A percentile compares a stretch with the other conserved stretches of the same genome.
Conservation (phyloP, 177 flowering plant genomes). For the Telopea speciosissima region DNA sequence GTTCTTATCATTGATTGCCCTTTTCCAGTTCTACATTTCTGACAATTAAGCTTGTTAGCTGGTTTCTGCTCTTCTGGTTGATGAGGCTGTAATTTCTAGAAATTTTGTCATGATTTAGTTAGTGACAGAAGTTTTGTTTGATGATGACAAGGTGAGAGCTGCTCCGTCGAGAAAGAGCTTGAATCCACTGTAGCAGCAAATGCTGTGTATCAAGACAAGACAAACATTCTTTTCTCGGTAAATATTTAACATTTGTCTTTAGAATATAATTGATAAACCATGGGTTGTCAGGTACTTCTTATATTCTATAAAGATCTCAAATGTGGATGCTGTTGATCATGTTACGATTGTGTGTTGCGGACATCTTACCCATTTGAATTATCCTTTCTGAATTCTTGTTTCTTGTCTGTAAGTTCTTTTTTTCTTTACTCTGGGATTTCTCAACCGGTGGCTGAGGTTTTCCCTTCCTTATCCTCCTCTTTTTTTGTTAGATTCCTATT, state of each 20-base stretch:
- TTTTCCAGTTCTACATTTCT: background rate
- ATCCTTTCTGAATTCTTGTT: background rate
- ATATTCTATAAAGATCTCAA: background rate
- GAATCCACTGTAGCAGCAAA: slow-evolving; percentile 49
- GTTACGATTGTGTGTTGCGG: background rate
- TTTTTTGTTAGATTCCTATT: no score
- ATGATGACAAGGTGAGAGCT: slow-evolving; percentile 79
- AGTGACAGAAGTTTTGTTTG: slow-evolving; percentile 8
- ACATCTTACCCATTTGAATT: background rate
- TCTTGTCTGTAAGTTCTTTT: background rate
- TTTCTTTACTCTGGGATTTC: no score
- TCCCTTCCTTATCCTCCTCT: no score
- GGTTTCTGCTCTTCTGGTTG: background rate
- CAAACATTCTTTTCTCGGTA: slow-evolving; percentile 97
- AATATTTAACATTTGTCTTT: slow-evolving; percentile 6
- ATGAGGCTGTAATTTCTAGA: background rate
- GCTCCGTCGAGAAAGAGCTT: slow-evolving; percentile 87
- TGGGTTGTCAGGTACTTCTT: background rate
- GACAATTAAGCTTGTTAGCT: background rate
- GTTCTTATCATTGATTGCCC: background rate
- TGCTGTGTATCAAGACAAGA: slow-evolving; percentile 98
- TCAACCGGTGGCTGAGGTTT: no score
- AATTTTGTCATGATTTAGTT: background rate
- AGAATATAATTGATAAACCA: background rate
- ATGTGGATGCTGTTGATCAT: background rate